Evolutionary conservation across 1,139 yeast species (phyloP).

Genomic region (Geotrichum bryndzae): DNA sequence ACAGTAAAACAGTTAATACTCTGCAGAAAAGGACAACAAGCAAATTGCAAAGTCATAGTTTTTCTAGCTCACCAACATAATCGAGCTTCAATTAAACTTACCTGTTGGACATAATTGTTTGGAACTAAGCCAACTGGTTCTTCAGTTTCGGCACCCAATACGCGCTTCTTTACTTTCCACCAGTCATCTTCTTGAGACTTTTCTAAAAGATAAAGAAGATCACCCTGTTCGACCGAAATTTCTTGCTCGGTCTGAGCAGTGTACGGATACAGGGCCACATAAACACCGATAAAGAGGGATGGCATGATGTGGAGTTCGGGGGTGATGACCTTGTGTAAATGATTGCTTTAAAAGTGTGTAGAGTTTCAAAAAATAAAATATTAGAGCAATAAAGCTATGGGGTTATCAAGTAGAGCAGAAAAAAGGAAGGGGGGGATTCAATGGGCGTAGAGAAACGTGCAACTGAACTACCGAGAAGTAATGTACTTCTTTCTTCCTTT

Average conservation of each 20-base stretch:
- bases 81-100: slow-evolving; percentile 19
- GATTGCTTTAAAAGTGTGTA: not conserved
- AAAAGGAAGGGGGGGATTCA: not conserved
- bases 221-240: slow-evolving; percentile 63
- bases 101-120: slow-evolving; percentile 71
- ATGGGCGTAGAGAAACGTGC: not conserved
- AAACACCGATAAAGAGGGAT: slow-evolving; percentile 54
- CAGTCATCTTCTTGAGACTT: slow-evolving; percentile 88
- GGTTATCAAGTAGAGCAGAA: not conserved
- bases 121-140: slow-evolving; percentile 94
- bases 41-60: not conserved
- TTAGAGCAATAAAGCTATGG: not conserved
- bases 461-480: not conserved
- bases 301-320: slow-evolving; percentile 24
- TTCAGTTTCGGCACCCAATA: slow-evolving; percentile 78
- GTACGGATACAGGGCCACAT: slow-evolving; percentile 75
- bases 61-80: not conserved
- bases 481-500: not conserved
- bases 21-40: not conserved
- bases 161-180: slow-evolving; percentile 96
- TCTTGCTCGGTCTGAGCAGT: slow-evolving; percentile 89
- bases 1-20: not conserved
- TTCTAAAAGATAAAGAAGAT: slow-evolving; percentile 74
- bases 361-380: not conserved
- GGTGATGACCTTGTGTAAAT: not conserved